A percentile compares a stretch with the other conserved stretches of the same genome.
These are phyloP conservation scores for Boechera divaricarpa DNA, from an alignment of 345 rosid genomes.

Conservation along the genomic window DNA sequence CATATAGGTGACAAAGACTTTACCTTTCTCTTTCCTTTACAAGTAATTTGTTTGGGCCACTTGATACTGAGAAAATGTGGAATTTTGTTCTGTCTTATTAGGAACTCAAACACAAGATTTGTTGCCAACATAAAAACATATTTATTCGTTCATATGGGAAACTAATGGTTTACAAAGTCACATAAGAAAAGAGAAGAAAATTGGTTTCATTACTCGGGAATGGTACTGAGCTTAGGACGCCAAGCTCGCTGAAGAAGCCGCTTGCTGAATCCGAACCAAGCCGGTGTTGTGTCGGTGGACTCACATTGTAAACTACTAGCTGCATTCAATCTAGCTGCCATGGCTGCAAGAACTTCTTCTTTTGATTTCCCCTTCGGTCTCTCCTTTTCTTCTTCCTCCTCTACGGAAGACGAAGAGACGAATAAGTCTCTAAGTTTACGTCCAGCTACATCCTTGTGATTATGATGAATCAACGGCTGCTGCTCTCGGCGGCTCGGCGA, in stretches of 20 bases:
- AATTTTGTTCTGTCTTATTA: background rate
- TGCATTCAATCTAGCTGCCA: slow-evolving; percentile 40
- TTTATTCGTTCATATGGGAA: slow-evolving; percentile 14
- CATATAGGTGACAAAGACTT: background rate
- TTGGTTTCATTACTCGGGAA: slow-evolving; percentile 54
- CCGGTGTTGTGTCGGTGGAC: slow-evolving; percentile 49
- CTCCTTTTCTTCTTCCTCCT: slow-evolving; percentile 29
- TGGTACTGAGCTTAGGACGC: slow-evolving; percentile 75
- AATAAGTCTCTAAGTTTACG: slow-evolving; percentile 73
- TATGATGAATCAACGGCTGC: slow-evolving; percentile 34
- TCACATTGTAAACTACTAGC: background rate
- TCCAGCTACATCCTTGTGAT: slow-evolving; percentile 42
- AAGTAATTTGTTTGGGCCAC: background rate
- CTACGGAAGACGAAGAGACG: slow-evolving; percentile 51
- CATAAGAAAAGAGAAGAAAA: slow-evolving; percentile 17
- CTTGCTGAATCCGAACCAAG: slow-evolving; percentile 72
- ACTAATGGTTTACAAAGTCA: slow-evolving; percentile 26
- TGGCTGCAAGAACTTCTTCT: slow-evolving; percentile 44
- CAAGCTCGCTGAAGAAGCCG: slow-evolving; percentile 66
- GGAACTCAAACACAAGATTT: too few relatives aligned
- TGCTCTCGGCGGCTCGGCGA: slow-evolving; percentile 46
- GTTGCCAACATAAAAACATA: background rate
- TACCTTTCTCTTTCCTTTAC: background rate
- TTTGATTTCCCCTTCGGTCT: slow-evolving; percentile 37
- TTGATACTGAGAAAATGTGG: background rate